These are phyloP conservation scores for Candolleomyces aberdarensis DNA, from an alignment of 768 basidiomycete genomes.

Conservation along the genomic window DNA sequence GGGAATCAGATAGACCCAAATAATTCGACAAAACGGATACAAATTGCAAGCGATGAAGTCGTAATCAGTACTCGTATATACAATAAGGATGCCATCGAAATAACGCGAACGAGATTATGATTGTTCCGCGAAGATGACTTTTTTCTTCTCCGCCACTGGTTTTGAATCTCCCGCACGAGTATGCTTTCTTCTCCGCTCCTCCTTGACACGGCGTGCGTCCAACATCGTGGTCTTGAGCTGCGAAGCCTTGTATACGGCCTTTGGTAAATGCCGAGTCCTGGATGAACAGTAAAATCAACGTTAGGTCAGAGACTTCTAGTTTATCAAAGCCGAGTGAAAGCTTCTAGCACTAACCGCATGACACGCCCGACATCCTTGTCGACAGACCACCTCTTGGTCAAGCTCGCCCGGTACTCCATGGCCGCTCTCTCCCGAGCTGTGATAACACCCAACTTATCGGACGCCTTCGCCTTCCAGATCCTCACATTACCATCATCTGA, in stretches of 20 bases:
- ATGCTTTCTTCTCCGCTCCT: slow-evolving; percentile 89
- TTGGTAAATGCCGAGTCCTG: slow-evolving; percentile 82
- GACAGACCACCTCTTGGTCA: slow-evolving; percentile 86
- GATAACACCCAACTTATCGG: slow-evolving; percentile 87
- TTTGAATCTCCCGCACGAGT: slow-evolving; percentile 82
- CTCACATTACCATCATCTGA: slow-evolving; percentile 95
- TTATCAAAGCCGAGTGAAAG: slow-evolving; percentile 1
- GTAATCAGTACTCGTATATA: background rate
- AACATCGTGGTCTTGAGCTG: slow-evolving; percentile 93
- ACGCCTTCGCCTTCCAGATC: slow-evolving; percentile 92
- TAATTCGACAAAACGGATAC: background rate
- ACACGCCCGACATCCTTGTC: slow-evolving; percentile 81
- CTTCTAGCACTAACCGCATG: slow-evolving; percentile 53
- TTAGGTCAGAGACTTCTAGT: background rate
- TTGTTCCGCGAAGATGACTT: slow-evolving; percentile 81
- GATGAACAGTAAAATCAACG: background rate
- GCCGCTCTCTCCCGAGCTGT: slow-evolving; percentile 88
- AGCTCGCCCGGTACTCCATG: slow-evolving; percentile 87
- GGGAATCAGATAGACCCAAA: background rate
- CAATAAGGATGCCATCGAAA: background rate
- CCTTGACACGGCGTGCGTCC: slow-evolving; percentile 85
- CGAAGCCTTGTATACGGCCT: slow-evolving; percentile 83
- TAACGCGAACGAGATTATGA: slow-evolving; percentile 26
- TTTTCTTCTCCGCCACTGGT: slow-evolving; percentile 90
- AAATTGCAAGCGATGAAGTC: background rate